Base-by-base conservation (phyloP, 75 land plant genomes). In the Adiantum capillusveneris region DNA sequence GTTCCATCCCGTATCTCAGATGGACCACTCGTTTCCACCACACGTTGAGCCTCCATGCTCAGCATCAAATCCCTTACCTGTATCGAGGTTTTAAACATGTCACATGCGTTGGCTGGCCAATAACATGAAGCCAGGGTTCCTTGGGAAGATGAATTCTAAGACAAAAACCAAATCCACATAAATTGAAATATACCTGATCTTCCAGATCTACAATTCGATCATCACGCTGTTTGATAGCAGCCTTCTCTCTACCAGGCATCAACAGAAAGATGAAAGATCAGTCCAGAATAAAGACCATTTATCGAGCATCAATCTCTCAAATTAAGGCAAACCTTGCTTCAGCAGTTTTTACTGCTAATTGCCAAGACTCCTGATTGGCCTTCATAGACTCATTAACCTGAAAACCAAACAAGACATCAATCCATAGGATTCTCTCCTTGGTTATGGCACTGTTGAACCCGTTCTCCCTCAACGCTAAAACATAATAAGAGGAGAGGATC, bases 161-260 rank as follows among this genome's bases (percentile, higher is more conserved):
- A n/a, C n/a, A n/a, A n/a, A n/a, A n/a, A n/a, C n/a, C n/a, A n/a
- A n/a, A n/a, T n/a, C n/a, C n/a, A n/a, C n/a, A n/a, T n/a, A n/a
- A n/a, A n/a, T n/a, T n/a, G n/a, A n/a, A n/a, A n/a, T n/a, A n/a
- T 46, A 82, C 96, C 80, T 86, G 88, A 53, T 81, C 83, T 65
- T 90, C 93, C 43, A 84, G 72, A 7, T 76, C 78, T 12, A 57
- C 55, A 41, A 90, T 87, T 70, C 73, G 81, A 14, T 74, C 82
- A 58, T 90, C 96, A 46, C 72, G 79, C 51, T 61, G 31, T 57
- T 59, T 76, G 7, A 77, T 34, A 29, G 69, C 63, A 29, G 44
- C 31, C 17, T 72, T 60, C 68, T 79, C 81, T 72, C 92, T 90
- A 34, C 24, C 69, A 72, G n/a, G n/a, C n/a, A n/a, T n/a, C n/a